Evolutionary conservation across 352 stramenopile genomes (phyloP).

Genomic region (Phytophthora quininea): DNA sequence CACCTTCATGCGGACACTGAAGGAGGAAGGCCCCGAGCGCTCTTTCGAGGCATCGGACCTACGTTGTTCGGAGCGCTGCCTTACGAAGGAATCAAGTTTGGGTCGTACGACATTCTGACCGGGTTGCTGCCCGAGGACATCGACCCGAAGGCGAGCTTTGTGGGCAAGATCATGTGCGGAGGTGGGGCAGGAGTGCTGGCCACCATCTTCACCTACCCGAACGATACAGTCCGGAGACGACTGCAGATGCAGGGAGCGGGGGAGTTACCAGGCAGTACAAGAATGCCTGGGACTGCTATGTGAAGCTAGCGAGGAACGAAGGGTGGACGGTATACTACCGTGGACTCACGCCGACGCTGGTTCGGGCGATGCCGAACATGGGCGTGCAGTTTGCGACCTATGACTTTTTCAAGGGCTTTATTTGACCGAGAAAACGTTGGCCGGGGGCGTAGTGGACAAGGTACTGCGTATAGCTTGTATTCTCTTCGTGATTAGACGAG

Average conservation of each 20-base stretch:
- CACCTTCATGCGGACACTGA: slow-evolving; percentile 72
- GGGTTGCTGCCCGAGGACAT: slow-evolving; percentile 56
- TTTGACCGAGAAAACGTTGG: slow-evolving; percentile 11
- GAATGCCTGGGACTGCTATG: slow-evolving; percentile 81
- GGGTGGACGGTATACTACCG: slow-evolving; percentile 77
- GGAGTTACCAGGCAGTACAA: slow-evolving; percentile 65
- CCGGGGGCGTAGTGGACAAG: too few species aligned
- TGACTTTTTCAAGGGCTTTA: slow-evolving; percentile 70
- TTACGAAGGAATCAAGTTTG: slow-evolving; percentile 87
- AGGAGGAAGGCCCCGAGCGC: slow-evolving; percentile 65
- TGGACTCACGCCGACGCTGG: slow-evolving; percentile 76
- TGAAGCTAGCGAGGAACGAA: slow-evolving; percentile 65
- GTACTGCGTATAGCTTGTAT: neutral
- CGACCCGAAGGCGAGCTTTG: slow-evolving; percentile 63
- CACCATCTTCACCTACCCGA: slow-evolving; percentile 89
- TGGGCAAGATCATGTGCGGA: slow-evolving; percentile 75
- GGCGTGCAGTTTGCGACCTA: slow-evolving; percentile 89
- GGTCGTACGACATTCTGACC: slow-evolving; percentile 78
- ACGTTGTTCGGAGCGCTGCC: slow-evolving; percentile 74
- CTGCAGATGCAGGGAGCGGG: slow-evolving; percentile 89
- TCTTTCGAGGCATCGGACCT: slow-evolving; percentile 78
- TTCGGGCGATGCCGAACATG: slow-evolving; percentile 88
- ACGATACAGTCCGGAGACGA: slow-evolving; percentile 84
- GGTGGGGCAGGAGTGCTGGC: slow-evolving; percentile 82
- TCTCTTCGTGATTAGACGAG: neutral